Conservation (phyloP, 805 yeast genomes). For the Candida rishiriensis region DNA sequence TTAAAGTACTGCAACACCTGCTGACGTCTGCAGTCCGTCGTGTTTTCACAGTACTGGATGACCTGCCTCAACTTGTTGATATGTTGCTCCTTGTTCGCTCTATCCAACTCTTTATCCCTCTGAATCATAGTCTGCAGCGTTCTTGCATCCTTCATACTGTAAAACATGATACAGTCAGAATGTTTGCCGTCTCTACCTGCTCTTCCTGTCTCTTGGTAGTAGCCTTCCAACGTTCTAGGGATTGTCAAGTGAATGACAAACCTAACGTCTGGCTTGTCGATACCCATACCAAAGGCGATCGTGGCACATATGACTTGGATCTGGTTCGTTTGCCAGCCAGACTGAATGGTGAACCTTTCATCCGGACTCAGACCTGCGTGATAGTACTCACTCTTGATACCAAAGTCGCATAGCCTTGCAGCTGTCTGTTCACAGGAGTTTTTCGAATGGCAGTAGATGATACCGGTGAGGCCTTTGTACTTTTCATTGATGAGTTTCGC, state of each 20-base stretch:
- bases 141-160: slow-evolving; percentile 75
- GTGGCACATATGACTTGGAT: slow-evolving; percentile 90
- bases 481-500: slow-evolving; percentile 46
- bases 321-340: slow-evolving; percentile 70
- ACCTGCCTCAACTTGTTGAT: slow-evolving; percentile 74
- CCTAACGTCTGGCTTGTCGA: slow-evolving; percentile 93
- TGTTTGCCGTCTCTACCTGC: slow-evolving; percentile 93
- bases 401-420: slow-evolving; percentile 48
- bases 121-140: slow-evolving; percentile 72
- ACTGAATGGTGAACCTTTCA: slow-evolving; percentile 68
- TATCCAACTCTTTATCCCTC: slow-evolving; percentile 64
- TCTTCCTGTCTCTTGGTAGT: slow-evolving; percentile 97
- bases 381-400: slow-evolving; percentile 69
- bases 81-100: slow-evolving; percentile 69
- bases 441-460: slow-evolving; percentile 90
- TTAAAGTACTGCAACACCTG: slow-evolving; percentile 89
- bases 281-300: slow-evolving; percentile 98
- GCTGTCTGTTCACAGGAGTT: slow-evolving; percentile 83
- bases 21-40: slow-evolving; percentile 82
- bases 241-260: slow-evolving; percentile 84
- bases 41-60: slow-evolving; percentile 86
- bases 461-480: slow-evolving; percentile 66
- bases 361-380: slow-evolving; percentile 94
- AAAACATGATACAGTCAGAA: slow-evolving; percentile 81
- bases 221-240: slow-evolving; percentile 91